Base-by-base conservation (phyloP, 257 asterid genomes). In the Solanum rostratum region DNA sequence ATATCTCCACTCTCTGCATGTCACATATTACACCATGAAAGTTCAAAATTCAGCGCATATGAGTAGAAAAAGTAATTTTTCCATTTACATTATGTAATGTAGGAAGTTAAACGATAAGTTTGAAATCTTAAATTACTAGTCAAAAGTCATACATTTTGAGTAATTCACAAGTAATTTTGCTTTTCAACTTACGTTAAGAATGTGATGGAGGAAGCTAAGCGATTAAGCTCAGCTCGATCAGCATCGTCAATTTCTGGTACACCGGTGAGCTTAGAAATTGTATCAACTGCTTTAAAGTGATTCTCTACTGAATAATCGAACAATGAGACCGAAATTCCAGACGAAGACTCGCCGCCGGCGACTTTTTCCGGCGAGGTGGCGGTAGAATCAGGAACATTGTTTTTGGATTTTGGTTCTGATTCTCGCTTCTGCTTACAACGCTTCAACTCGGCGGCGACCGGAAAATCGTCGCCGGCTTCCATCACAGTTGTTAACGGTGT, bases 1-100 rank as follows among this genome's bases (percentile, higher is more conserved):
- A 85, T 95, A 88, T 85, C 88, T 90, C 98, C 98, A 96, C 83
- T 95, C 95, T 83, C 97, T 93, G 88, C 84, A 87, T 66, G 39
- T 30, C 43, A 66, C 22, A 66, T 66, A 30, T 60, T 10, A 70
- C 6, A 2, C 41, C 20, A 41, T 3, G 20, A 29, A 19, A 68
- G 6, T 18, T 19, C 52, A 10, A 39, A 37, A 69, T 37, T 37
- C 16, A 10, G 49, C 29, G 3, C 5, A 69, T 39, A 9, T 37
- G 50, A 69, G 79, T 18, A 71, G 33, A 11, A 84, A 59, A 68
- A 27, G 52, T 15, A 50, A 46, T 16, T 11, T 50, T 12, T 54
- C 14, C 7, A 83, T 45, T 50, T 85, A 96, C 97, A 92, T 91
- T 78, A 93, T 53, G 90, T 92, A 80, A 95, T 86, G 15, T 96